Evolutionary conservation across 2,329 filamentous ascomycete species (phyloP), one percentile per base, ranked within the genome.

Genomic region (Fusarium ramigenum): DNA sequence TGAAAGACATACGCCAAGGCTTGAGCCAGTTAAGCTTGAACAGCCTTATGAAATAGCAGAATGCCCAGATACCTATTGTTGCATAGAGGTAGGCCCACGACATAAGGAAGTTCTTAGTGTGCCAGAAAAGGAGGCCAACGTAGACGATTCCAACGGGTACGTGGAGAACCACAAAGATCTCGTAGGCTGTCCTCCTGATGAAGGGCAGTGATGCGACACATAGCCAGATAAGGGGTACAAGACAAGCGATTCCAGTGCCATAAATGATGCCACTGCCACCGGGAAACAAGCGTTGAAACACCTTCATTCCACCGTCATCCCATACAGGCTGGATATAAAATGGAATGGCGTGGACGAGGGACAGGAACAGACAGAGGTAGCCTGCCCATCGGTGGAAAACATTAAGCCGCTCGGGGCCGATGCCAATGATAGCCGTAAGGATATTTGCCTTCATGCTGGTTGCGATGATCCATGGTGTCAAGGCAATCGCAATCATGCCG

Each of bases 311-410:
- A 34, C 89, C 91, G 66, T 95, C 90, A 66, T 96, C 91, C 91
- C 93, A 96, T 4, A 97, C 90, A 9, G 95, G 95, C 63, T 95
- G 94, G 63, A 98, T 83, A 77, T 97, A 97, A 79, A 97, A 98
- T 0, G 96, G 96, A 21, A 97, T 86, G 25, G 92, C 93, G 79
- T 98, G 96, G 23, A 97, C 87, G 61, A 98, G 85, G 34, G 93
- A 92, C 64, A 98, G 85, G 70, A 97, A 92, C 3, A 97, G 86
- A 78, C 93, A 96, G 16, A 98, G 84, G 79, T 97, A 97, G 34
- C 93, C 94, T 12, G 93, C 90, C 95, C 95, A 98, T 76, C 96
- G 91, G 82, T 98, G 96, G 67, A 98, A 88, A 37, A 98, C 95
- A 76, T 97, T 98, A 57, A 98, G 87, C 54, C 96, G 88, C 80